A percentile compares a stretch with the other conserved stretches of the same genome.
Conservation (phyloP, 352 stramenopile genomes). For the Phytophthora macrochlamydospora region DNA sequence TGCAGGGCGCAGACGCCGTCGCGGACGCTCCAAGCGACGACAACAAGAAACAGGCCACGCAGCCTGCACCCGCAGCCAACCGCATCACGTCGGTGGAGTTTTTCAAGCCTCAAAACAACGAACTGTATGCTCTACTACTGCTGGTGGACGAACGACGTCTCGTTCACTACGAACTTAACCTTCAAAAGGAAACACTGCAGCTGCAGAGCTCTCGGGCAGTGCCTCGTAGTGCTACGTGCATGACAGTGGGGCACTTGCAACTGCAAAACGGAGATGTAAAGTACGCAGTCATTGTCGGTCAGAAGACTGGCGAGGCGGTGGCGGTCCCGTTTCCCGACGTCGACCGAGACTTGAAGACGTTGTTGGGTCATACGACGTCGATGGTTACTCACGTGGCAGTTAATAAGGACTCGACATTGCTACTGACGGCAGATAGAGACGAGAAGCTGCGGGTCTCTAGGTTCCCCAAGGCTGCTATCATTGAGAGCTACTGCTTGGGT, state of each 20-base stretch:
- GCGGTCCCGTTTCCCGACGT: constrained; percentile 80
- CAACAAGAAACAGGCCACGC: constrained; percentile 32
- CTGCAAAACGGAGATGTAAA: constrained; percentile 39
- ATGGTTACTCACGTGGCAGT: constrained; percentile 83
- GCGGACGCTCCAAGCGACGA: constrained; percentile 7
- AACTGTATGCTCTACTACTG: constrained; percentile 49
- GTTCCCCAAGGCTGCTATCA: constrained; percentile 73
- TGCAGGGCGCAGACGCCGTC: constrained; percentile 32
- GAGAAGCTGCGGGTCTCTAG: constrained; percentile 87
- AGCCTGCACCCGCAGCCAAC: constrained; percentile 32
- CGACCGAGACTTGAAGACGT: constrained; percentile 64
- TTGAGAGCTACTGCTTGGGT: constrained; percentile 87
- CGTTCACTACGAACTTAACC: constrained; percentile 75
- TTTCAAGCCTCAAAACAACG: constrained; percentile 31
- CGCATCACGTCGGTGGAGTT: constrained; percentile 49
- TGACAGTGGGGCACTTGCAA: constrained; percentile 40
- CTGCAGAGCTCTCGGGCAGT: constrained; percentile 49
- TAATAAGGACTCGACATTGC: constrained; percentile 52
- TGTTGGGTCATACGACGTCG: constrained; percentile 86
- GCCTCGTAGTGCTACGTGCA: constrained; percentile 77
- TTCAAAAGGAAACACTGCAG: constrained; percentile 41
- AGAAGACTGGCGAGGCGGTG: constrained; percentile 86
- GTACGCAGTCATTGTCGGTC: constrained; percentile 71
- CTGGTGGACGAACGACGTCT: constrained; percentile 75
- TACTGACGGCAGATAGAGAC: constrained; percentile 82